Conservation (phyloP, 2,329 filamentous ascomycete genomes). For the Bipolaris gigantea region DNA sequence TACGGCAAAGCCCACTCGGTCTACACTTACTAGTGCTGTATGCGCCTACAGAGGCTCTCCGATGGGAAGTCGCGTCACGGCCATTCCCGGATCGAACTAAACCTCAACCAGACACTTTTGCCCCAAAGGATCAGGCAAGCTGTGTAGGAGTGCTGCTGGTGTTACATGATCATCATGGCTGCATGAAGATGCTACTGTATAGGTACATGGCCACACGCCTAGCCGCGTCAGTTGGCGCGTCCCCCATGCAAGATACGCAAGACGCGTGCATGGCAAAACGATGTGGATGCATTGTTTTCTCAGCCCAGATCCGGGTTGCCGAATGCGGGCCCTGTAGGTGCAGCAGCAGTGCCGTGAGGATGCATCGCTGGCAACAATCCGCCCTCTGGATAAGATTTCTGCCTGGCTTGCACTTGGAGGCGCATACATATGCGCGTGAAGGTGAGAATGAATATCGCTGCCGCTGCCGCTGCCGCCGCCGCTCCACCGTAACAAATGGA, state of each 20-base stretch:
- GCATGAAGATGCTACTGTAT: background rate
- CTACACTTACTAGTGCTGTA: too few relatives aligned
- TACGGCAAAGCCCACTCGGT: too few relatives aligned
- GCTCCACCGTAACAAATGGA: slow-evolving; percentile 19
- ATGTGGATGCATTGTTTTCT: slow-evolving; percentile 3
- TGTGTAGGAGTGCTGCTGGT: background rate
- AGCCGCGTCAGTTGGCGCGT: background rate
- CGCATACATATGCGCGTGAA: background rate
- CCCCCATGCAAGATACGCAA: slow-evolving; percentile 3
- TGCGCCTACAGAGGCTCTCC: too few relatives aligned
- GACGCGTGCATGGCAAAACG: background rate
- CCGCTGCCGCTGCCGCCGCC: slow-evolving; percentile 8
- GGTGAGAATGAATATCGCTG: background rate
- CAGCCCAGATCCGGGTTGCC: background rate
- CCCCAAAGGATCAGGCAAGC: too few relatives aligned
- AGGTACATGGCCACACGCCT: background rate
- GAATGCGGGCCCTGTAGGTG: slow-evolving; percentile 8
- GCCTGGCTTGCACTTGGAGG: slow-evolving; percentile 22
- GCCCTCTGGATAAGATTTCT: slow-evolving; percentile 22
- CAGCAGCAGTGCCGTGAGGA: slow-evolving; percentile 6
- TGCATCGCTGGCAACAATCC: slow-evolving; percentile 27
- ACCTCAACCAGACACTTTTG: too few relatives aligned
- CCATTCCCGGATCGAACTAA: too few relatives aligned
- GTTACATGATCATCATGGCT: background rate
- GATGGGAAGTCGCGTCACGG: too few relatives aligned